These are phyloP conservation scores for Cercospora citrullina DNA, from an alignment of 2,329 filamentous ascomycete genomes.

Conservation along the genomic window DNA sequence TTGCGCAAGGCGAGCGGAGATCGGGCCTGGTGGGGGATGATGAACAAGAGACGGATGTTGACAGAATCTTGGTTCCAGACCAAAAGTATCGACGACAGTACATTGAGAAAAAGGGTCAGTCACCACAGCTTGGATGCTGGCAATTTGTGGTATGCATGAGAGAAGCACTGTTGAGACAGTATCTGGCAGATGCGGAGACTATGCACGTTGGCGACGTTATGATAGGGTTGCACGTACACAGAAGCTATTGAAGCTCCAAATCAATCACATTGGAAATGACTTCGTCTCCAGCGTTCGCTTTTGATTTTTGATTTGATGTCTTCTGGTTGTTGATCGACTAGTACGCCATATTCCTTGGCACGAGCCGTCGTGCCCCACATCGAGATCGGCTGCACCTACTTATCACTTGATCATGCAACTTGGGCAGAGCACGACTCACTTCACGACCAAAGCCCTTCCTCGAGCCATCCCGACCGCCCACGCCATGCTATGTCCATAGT, in stretches of 20 bases:
- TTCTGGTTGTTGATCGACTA: background rate
- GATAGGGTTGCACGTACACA: background rate
- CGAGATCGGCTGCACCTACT: background rate
- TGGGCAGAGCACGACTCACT: background rate
- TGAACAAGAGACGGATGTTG: background rate
- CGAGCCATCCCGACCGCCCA: background rate
- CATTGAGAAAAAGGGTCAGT: background rate
- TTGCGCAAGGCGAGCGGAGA: background rate
- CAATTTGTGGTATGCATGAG: background rate
- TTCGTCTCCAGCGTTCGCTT: background rate
- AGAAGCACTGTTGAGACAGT: slow-evolving; percentile 1
- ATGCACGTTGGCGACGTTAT: background rate
- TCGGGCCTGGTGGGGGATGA: background rate
- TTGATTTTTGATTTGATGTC: background rate
- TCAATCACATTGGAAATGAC: background rate
- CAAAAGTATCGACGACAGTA: slow-evolving; percentile 15
- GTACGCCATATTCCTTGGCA: background rate
- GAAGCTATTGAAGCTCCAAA: background rate
- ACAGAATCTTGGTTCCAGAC: slow-evolving; percentile 14
- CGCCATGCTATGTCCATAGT: background rate
- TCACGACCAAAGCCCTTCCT: background rate
- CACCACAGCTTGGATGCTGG: background rate
- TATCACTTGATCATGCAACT: slow-evolving; percentile 5
- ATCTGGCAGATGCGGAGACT: background rate
- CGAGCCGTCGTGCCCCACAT: background rate